These are phyloP conservation scores for Bullera alba DNA, from an alignment of 768 basidiomycete species.

Conservation along the genomic window DNA sequence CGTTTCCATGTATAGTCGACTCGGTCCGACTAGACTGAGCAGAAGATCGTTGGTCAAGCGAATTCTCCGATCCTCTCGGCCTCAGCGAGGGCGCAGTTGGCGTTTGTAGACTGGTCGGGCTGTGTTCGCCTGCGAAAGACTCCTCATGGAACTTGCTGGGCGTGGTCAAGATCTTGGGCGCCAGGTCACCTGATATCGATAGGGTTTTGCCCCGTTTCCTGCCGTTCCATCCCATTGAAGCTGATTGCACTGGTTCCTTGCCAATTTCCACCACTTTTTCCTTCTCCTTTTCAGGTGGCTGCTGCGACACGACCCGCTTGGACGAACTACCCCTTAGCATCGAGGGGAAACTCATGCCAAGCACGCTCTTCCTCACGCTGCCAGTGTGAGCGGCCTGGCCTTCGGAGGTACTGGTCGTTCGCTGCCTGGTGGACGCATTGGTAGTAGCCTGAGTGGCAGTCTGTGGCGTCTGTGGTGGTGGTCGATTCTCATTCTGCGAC, in stretches of 20 bases:
- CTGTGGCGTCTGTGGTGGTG: not conserved
- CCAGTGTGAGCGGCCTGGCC: too few species aligned
- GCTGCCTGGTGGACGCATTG: not conserved
- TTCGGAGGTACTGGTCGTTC: not conserved
- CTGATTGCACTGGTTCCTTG: slow-evolving; percentile 14
- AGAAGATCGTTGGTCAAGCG: slow-evolving; percentile 7
- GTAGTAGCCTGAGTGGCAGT: not conserved
- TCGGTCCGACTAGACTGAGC: slow-evolving; percentile 13
- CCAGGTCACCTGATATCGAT: slow-evolving; percentile 24
- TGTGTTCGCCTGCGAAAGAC: too few species aligned
- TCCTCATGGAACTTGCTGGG: not conserved
- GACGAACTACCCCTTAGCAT: slow-evolving; percentile 78
- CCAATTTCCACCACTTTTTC: slow-evolving; percentile 9
- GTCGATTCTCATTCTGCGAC: not conserved
- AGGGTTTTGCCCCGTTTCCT: slow-evolving; percentile 38
- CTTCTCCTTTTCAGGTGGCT: slow-evolving; percentile 10
- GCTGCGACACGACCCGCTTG: slow-evolving; percentile 58
- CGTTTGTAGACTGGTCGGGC: too few species aligned
- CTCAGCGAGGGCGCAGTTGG: too few species aligned
- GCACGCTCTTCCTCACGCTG: slow-evolving; percentile 53
- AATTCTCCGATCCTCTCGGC: slow-evolving; percentile 15
- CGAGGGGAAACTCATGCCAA: slow-evolving; percentile 72
- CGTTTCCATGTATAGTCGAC: slow-evolving; percentile 21
- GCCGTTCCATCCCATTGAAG: slow-evolving; percentile 37
- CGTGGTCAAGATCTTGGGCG: not conserved